phyloP scores from a whole-genome alignment of 1,284 basidiomycete genomes.

The Boletus smithii region DNA sequence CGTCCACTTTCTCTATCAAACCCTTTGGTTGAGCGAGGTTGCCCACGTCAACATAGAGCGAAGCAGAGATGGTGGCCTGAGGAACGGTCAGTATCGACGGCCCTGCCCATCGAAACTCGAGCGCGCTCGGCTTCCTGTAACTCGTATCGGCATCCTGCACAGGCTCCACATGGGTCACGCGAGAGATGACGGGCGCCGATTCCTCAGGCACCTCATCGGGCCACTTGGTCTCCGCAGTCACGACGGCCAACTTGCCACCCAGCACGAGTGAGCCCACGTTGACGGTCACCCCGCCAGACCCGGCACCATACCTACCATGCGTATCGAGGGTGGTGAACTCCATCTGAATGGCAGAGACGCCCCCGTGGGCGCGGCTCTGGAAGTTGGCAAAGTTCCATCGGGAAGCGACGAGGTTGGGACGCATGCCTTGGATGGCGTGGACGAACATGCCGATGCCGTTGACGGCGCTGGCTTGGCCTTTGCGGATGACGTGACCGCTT shows the following conservation, averaged over 20 bases:
- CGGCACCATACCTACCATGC: constrained; percentile 71
- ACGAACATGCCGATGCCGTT: constrained; percentile 89
- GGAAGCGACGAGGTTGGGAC: constrained; percentile 89
- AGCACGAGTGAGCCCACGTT: constrained; percentile 85
- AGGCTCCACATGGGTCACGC: constrained; percentile 64
- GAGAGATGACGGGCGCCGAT: constrained; percentile 55
- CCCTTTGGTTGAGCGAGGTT: constrained; percentile 57
- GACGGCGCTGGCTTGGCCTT: constrained; percentile 65
- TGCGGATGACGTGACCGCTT: constrained; percentile 69
- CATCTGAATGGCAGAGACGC: constrained; percentile 89
- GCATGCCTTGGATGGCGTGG: constrained; percentile 98
- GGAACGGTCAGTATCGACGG: constrained; percentile 53
- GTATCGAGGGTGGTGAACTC: constrained; percentile 86
- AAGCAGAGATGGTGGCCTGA: constrained; percentile 56
- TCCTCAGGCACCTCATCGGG: constrained; percentile 53
- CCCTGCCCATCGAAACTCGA: constrained; percentile 81
- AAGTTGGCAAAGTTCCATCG: constrained; percentile 98
- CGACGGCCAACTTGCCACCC: constrained; percentile 69
- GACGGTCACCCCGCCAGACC: constrained; percentile 77
- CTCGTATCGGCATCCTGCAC: constrained; percentile 73
- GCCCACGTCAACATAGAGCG: constrained; percentile 59
- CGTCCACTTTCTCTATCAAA: constrained; percentile 94
- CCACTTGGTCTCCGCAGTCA: constrained; percentile 70
- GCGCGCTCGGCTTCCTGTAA: constrained; percentile 72
- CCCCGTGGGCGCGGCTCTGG: constrained; percentile 66